These are phyloP conservation scores for Aphanomyces cochlioides DNA, from an alignment of 352 stramenopile species.

Conservation along the genomic window DNA sequence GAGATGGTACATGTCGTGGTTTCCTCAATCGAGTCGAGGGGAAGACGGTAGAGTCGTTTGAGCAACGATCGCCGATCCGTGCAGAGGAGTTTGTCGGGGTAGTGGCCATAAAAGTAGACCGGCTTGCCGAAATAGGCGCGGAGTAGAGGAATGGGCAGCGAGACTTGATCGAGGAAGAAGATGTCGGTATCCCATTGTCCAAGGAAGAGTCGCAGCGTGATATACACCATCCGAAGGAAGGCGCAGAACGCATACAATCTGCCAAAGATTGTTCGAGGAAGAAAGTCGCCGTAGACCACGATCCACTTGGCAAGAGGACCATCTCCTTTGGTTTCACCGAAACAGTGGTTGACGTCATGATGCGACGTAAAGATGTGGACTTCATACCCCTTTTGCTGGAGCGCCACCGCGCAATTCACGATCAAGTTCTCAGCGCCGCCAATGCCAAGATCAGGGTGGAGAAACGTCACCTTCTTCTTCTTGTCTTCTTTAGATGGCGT, in stretches of 20 bases:
- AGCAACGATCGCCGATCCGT: conserved; percentile 53
- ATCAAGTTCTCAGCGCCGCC: conserved; percentile 94
- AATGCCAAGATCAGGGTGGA: conserved; percentile 98
- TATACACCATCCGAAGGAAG: conserved; percentile 90
- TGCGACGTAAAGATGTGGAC: conserved; percentile 96
- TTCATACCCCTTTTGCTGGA: conserved; percentile 74
- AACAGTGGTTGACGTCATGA: conserved; percentile 93
- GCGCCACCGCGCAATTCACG: conserved; percentile 85
- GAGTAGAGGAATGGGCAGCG: conserved; percentile 70
- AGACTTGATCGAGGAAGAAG: conserved; percentile 83
- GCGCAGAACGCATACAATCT: conserved; percentile 91
- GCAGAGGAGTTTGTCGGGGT: conserved; percentile 96
- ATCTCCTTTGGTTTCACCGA: conserved; percentile 87
- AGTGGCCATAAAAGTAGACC: conserved; percentile 99
- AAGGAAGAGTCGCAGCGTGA: conserved; percentile 63
- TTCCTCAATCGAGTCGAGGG: conserved; percentile 93
- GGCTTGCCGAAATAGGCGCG: conserved; percentile 57
- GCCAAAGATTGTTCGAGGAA: conserved; percentile 87
- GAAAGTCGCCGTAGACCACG: conserved; percentile 89
- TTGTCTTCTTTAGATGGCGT: background rate
- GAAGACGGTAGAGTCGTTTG: conserved; percentile 85
- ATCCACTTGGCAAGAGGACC: conserved; percentile 75
- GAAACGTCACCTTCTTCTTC: conserved; percentile 77
- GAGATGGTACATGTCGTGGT: conserved; percentile 44
- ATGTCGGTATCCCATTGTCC: conserved; percentile 55